Evolutionary conservation across 2,329 filamentous ascomycete species (phyloP).

Genomic region (Ascochyta clinopodiicola): DNA sequence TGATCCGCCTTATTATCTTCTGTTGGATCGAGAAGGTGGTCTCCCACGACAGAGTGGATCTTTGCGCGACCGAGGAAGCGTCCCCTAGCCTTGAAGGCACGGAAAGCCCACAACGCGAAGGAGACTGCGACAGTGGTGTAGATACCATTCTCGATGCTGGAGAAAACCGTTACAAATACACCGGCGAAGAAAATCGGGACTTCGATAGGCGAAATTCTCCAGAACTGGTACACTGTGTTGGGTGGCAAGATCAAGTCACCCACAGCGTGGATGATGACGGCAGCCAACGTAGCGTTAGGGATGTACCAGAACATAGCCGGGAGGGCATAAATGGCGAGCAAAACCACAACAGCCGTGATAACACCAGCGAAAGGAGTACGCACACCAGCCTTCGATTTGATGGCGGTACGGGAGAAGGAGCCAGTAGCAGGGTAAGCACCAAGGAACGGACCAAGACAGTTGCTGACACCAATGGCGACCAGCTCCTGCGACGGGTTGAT

Average conservation of each 20-base stretch:
- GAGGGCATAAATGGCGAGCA: slow-evolving; percentile 88
- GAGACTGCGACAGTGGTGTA: slow-evolving; percentile 85
- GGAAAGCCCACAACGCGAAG: slow-evolving; percentile 78
- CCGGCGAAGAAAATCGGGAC: slow-evolving; percentile 92
- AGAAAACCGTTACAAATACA: slow-evolving; percentile 88
- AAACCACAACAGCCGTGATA: slow-evolving; percentile 83
- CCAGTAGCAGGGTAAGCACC: slow-evolving; percentile 92
- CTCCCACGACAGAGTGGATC: slow-evolving; percentile 84
- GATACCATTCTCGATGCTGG: slow-evolving; percentile 87
- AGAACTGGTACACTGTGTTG: slow-evolving; percentile 93
- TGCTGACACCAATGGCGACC: slow-evolving; percentile 88
- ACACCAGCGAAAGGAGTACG: slow-evolving; percentile 89
- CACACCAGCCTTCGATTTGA: slow-evolving; percentile 96
- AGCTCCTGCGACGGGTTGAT: slow-evolving; percentile 97
- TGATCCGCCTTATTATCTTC: slow-evolving; percentile 32
- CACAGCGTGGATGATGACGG: slow-evolving; percentile 94
- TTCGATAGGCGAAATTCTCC: slow-evolving; percentile 89
- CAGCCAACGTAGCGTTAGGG: slow-evolving; percentile 78
- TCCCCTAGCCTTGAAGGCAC: slow-evolving; percentile 81
- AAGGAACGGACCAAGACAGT: slow-evolving; percentile 87
- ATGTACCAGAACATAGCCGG: slow-evolving; percentile 94
- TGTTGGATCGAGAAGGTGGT: slow-evolving; percentile 66
- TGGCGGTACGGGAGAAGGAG: slow-evolving; percentile 94
- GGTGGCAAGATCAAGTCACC: slow-evolving; percentile 90
- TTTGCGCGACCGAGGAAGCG: slow-evolving; percentile 84